A percentile compares a stretch with the other conserved stretches of the same genome.
These are phyloP conservation scores for Fusarium sp. DNA, from an alignment of 2,329 filamentous ascomycete species.

Conservation along the genomic window DNA sequence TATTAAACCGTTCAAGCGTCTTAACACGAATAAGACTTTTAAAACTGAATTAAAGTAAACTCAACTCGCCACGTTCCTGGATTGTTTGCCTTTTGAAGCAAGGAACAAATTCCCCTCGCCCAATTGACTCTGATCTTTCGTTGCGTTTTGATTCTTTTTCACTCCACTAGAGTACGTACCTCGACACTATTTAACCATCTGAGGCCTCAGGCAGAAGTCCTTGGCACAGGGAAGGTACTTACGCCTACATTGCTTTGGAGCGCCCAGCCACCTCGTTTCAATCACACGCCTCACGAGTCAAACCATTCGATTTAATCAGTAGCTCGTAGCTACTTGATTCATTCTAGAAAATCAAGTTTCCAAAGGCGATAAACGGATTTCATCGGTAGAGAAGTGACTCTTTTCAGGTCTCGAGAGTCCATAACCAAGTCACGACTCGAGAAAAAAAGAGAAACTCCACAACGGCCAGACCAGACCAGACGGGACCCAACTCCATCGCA, in stretches of 20 bases:
- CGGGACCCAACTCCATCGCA: slow-evolving; percentile 30
- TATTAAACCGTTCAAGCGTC: slow-evolving; percentile 8
- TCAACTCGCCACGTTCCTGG: slow-evolving; percentile 31
- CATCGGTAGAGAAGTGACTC: slow-evolving; percentile 38
- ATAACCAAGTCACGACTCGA: slow-evolving; percentile 34
- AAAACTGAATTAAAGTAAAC: slow-evolving; percentile 22
- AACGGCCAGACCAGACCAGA: slow-evolving; percentile 20
- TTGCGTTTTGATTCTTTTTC: slow-evolving; percentile 8
- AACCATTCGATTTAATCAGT: slow-evolving; percentile 31
- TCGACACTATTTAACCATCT: background rate
- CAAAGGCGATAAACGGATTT: slow-evolving; percentile 14
- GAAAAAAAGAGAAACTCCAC: slow-evolving; percentile 22
- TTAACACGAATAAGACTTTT: slow-evolving; percentile 13
- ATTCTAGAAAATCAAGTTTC: slow-evolving; percentile 18
- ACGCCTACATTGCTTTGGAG: slow-evolving; percentile 18
- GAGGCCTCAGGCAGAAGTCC: slow-evolving; percentile 31
- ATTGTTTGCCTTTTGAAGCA: slow-evolving; percentile 30
- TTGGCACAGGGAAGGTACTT: slow-evolving; percentile 26
- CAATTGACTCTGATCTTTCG: slow-evolving; percentile 14
- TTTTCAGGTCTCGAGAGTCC: slow-evolving; percentile 27
- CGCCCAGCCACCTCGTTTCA: slow-evolving; percentile 39
- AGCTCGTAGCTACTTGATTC: slow-evolving; percentile 22
- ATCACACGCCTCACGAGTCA: slow-evolving; percentile 39
- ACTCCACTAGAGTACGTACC: slow-evolving; percentile 30
- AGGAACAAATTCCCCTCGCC: slow-evolving; percentile 14